Base-by-base conservation (phyloP, 805 yeast genomes). In the Barnettozyma populi region DNA sequence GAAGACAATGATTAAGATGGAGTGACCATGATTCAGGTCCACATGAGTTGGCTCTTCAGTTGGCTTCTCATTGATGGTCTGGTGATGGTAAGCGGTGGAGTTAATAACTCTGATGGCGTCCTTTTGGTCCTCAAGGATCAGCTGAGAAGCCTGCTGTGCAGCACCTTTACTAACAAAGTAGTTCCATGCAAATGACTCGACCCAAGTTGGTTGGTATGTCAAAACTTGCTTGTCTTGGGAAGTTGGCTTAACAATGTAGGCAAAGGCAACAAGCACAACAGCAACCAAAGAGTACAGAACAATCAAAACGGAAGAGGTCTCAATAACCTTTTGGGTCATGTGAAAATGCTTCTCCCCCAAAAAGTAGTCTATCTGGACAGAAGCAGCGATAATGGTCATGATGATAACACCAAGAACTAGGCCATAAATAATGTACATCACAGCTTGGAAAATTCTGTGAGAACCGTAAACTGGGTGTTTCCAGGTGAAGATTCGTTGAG, bases 401-500 rank as follows among this genome's bases (percentile, higher is more conserved):
- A 71, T 69, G 44, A 84, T 74, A 49, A 84, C 72, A 7, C 74
- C 80, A 31, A 72, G 42, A 27, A 84, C 88, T 29, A 80, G 54
- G 6, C 69, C 57, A 58, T 84, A 84, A 40, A 82, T 58, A 7
- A 67, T 41, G 44, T 72, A 61, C 83, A 84, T 76, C 23, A 67
- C 41, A 36, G 49, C 43, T 73, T 77, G 75, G 55, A 84, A 79
- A 21, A 70, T 46, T 52, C 63, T 69, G 41, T 74, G 65, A 23
- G 77, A 68, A 35, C 90, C 90, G 16, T 79, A 76, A 37, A 76
- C 78, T 11, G 92, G 90, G 63, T 85, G 90, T 64, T 82, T 72
- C 89, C 90, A 84, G 11, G 87, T 82, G 67, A 83, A 82, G 25
- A 83, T 67, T 62, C 90, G 75, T 64, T 84, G 90, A 9, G 87